Evolutionary conservation across 2,329 filamentous ascomycete genomes (phyloP), one percentile per base, ranked within the genome.

Genomic region (Nigrospora sphaerica): DNA sequence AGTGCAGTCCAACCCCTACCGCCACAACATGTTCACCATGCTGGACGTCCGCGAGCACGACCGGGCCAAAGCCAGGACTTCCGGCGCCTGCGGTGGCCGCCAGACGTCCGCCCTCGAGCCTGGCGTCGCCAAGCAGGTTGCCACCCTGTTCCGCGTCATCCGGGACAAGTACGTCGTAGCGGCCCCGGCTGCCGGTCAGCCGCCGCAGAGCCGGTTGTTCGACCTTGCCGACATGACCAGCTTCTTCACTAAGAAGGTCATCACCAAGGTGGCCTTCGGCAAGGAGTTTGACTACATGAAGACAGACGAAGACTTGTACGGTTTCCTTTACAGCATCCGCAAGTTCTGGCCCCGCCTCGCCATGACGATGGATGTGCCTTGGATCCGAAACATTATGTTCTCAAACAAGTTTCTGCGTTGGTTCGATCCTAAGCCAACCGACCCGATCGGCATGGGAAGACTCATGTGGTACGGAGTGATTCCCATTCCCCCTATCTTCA

Each of bases 181-280:
- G 7, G 32, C 17, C 4, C 23, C 46, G 14, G 40, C 18, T 12
- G 32, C 17, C 12, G 41, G 35, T 6, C 14, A 17, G n/a, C 4
- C 23, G 39, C n/a, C 23, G 19, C 35, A 41, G 14, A 45, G 28
- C 39, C 49, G 44, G 16, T 44, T 47, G 12, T 28, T 55, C 11
- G 40, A 54, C 28, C 45, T 58, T 3, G 50, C 44, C 7, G 19
- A 40, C 16, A 34, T 51, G 1, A 32, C 46, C 6, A 33, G 42
- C 1, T 53, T 47, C 13, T 55, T 54, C 42, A 52, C 52, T 23
- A 32, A 62, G 10, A 60, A 62, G 44, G 54, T 56, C 13, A 55
- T 63, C 44, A 54, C 55, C 17, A 49, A 49, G 5, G 42, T 62
- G 13, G 48, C 58, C 1, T 55, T 57, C n/a, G 57, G 60, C 10